phyloP scores from a whole-genome alignment of 2,329 filamentous ascomycete genomes.

The Claviceps purpurea region DNA sequence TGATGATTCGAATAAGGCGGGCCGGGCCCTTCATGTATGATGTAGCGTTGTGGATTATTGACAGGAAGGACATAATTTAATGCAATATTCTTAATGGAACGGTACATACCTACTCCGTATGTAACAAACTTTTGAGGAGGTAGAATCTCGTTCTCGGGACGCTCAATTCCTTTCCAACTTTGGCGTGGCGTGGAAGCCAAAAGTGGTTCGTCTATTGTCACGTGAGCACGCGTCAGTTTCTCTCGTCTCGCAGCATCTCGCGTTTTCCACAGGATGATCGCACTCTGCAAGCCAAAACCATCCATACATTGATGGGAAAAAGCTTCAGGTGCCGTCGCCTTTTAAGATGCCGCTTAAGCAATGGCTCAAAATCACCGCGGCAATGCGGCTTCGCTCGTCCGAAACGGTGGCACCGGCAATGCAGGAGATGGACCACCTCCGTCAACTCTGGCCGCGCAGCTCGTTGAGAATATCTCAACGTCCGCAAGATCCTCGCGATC shows the following conservation, averaged over 20 bases:
- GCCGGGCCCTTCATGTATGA: conserved; percentile 6
- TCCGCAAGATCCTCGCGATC: conserved; percentile 46
- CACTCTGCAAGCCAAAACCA: background rate
- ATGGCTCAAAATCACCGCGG: conserved; percentile 16
- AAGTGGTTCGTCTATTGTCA: background rate
- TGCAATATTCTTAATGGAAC: background rate
- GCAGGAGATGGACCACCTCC: conserved; percentile 35
- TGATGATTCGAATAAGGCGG: conserved; percentile 5
- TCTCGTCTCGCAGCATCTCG: background rate
- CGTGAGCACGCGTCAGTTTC: conserved; percentile 4
- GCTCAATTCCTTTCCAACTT: too few species aligned
- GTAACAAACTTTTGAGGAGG: too few species aligned
- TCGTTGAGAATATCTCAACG: conserved; percentile 67
- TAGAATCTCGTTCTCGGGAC: too few species aligned
- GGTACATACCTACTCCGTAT: too few species aligned
- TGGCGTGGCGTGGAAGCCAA: too few species aligned
- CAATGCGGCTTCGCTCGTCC: conserved; percentile 9
- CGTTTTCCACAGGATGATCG: background rate
- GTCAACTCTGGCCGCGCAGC: conserved; percentile 76
- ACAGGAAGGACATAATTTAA: conserved; percentile 6
- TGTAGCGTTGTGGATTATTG: conserved; percentile 6
- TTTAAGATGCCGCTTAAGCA: conserved; percentile 13
- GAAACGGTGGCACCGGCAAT: conserved; percentile 8
- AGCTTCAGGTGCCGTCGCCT: background rate
- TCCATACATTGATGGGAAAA: background rate